Percentiles rank a stretch among this genome's conserved stretches.
These are phyloP conservation scores for Cucumis cinereus DNA, from an alignment of 306 rosid genomes.

Conservation along the genomic window DNA sequence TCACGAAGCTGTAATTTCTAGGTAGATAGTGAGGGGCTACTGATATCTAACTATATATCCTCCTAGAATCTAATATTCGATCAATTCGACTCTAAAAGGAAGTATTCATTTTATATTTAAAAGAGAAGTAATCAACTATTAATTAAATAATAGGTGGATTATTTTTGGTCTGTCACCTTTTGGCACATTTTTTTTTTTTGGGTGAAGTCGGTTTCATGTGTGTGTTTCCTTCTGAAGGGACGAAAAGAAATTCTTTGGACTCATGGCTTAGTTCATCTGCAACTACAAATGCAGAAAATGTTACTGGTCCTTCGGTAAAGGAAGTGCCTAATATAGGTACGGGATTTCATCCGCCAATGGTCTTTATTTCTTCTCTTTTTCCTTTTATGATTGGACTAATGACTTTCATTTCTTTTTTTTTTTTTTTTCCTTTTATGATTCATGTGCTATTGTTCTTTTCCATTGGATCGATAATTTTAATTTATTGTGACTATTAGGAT, in stretches of 20 bases:
- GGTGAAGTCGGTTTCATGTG: constrained; percentile 12
- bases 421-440: not conserved
- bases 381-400: not conserved
- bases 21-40: not conserved
- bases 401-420: no score
- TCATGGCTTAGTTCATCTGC: constrained; percentile 59
- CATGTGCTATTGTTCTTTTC: not conserved
- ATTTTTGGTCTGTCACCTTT: not conserved
- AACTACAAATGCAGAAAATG: constrained; percentile 22
- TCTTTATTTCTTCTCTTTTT: not conserved
- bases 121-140: not conserved
- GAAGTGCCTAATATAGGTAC: constrained; percentile 22
- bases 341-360: not conserved
- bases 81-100: not conserved
- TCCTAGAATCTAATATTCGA: not conserved
- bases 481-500: not conserved
- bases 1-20: not conserved
- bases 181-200: not conserved
- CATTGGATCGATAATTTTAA: not conserved
- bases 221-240: constrained; percentile 21
- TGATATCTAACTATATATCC: not conserved
- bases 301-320: not conserved
- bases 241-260: constrained; percentile 41
- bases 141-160: not conserved
- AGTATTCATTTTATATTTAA: not conserved